These are phyloP conservation scores for Solanum pimpinellifolium DNA, from an alignment of 257 asterid species.

Conservation along the genomic window DNA sequence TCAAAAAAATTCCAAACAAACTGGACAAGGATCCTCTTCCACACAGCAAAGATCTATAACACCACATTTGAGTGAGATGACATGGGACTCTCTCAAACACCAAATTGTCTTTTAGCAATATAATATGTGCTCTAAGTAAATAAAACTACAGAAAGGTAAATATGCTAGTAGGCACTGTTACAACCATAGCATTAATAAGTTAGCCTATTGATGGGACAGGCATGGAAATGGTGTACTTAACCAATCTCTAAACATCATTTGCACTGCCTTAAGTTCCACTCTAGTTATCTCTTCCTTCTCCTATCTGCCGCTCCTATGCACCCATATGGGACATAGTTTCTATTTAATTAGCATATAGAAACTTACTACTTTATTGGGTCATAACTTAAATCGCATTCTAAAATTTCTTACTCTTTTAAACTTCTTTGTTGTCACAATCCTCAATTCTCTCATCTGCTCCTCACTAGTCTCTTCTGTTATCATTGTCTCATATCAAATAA, in stretches of 20 bases:
- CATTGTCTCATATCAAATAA: background rate
- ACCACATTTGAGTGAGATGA: background rate
- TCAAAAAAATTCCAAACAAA: background rate
- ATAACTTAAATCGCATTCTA: background rate
- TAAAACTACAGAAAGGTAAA: background rate
- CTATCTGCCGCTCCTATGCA: background rate
- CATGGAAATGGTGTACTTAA: background rate
- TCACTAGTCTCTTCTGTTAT: background rate
- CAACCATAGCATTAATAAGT: background rate
- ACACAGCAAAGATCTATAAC: background rate
- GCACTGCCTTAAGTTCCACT: background rate
- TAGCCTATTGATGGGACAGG: background rate
- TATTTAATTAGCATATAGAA: background rate
- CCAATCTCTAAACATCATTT: background rate
- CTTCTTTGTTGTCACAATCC: background rate
- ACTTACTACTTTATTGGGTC: background rate
- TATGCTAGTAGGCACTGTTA: background rate
- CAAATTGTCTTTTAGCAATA: background rate
- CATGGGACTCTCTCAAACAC: background rate
- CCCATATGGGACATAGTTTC: background rate
- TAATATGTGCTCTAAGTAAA: background rate
- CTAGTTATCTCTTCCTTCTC: background rate
- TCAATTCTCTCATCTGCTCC: background rate
- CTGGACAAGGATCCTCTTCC: background rate
- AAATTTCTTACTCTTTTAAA: background rate